A percentile compares a stretch with the other conserved stretches of the same genome.
phyloP scores from a whole-genome alignment of 2,329 filamentous ascomycete species.

The Ambrosiella cleistominuta region DNA sequence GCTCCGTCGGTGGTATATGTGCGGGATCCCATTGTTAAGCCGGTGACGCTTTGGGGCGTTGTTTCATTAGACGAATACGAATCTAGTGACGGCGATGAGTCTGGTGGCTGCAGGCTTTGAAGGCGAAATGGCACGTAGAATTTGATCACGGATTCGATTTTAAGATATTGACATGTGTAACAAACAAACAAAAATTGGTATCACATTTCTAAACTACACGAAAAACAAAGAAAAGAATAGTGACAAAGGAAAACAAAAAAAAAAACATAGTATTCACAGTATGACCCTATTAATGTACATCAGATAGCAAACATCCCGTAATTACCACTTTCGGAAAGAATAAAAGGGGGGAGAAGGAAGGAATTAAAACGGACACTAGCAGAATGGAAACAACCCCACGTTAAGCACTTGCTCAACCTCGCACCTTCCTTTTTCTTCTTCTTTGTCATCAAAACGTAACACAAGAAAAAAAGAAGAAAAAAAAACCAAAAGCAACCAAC shows the following conservation, averaged over 20 bases:
- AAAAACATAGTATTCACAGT: background rate
- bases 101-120: background rate
- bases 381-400: background rate
- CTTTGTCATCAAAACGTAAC: background rate
- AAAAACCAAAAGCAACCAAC: too few species aligned
- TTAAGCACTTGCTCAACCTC: background rate
- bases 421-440: background rate
- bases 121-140: background rate
- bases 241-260: background rate
- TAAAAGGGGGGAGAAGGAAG: background rate
- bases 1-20: too few species aligned
- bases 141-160: background rate
- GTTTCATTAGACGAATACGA: background rate
- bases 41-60: too few species aligned
- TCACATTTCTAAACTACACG: background rate
- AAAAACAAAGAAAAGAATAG: background rate
- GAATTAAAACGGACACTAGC: background rate
- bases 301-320: background rate
- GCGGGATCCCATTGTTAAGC: too few species aligned
- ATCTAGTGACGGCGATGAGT: background rate
- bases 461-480: background rate
- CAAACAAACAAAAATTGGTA: background rate
- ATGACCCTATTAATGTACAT: background rate
- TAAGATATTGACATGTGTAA: background rate
- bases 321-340: background rate